phyloP scores from a whole-genome alignment of 2,329 filamentous ascomycete species.

The Capronia americana region DNA sequence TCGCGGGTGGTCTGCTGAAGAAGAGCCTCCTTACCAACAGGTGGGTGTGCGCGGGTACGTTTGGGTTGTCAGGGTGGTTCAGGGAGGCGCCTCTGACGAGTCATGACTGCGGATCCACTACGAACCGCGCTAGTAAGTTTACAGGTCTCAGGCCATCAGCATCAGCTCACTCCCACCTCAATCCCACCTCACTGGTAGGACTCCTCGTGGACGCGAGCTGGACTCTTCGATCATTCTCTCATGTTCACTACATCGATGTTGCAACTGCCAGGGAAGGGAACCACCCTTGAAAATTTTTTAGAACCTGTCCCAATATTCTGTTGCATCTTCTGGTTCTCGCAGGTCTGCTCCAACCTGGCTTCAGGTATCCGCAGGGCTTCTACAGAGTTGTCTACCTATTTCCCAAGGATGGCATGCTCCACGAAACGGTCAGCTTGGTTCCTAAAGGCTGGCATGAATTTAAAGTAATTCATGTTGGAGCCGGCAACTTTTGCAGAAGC shows the following conservation, averaged over 20 bases:
- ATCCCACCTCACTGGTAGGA: not conserved
- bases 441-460: too few relatives aligned
- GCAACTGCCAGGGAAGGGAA: slow-evolving; percentile 9
- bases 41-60: slow-evolving; percentile 15
- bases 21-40: slow-evolving; percentile 13
- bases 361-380: too few relatives aligned
- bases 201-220: not conserved
- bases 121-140: slow-evolving; percentile 17
- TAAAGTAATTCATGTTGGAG: slow-evolving; percentile 46
- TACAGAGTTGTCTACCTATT: slow-evolving; percentile 6
- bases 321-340: too few relatives aligned
- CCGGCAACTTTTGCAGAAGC: slow-evolving; percentile 53
- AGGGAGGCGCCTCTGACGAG: slow-evolving; percentile 11
- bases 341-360: too few relatives aligned
- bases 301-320: slow-evolving; percentile 15
- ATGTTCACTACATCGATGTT: slow-evolving; percentile 1
- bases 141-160: not conserved
- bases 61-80: not conserved
- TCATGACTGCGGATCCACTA: slow-evolving; percentile 10
- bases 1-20: slow-evolving; percentile 14
- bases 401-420: not conserved
- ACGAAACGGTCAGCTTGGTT: not conserved
- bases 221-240: not conserved
- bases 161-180: not conserved
- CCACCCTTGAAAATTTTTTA: slow-evolving; percentile 12